Conservation (phyloP, 805 yeast genomes). For the Lipomyces yamadae region DNA sequence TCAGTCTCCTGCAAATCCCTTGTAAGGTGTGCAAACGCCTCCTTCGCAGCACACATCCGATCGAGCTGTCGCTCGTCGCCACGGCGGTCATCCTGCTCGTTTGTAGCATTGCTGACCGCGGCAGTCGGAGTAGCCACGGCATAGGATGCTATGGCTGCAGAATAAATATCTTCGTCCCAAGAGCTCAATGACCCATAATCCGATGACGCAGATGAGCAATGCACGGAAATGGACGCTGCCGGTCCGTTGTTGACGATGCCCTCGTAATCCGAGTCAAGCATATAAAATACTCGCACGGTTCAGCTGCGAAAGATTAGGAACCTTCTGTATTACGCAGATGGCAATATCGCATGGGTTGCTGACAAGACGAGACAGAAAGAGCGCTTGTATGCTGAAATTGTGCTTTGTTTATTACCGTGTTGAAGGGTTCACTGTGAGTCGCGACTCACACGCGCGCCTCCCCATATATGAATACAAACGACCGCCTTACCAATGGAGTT, state of each 20-base stretch:
- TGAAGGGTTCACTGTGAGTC: no score
- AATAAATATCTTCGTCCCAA: conserved; percentile 5
- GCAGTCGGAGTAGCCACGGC: neutral
- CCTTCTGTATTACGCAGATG: neutral
- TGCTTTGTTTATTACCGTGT: neutral
- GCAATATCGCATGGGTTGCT: neutral
- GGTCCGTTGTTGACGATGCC: neutral
- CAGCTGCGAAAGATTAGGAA: neutral
- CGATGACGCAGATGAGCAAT: neutral
- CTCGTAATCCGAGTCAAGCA: neutral
- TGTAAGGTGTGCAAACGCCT: neutral
- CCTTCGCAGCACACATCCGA: conserved; percentile 4
- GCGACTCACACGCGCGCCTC: no score
- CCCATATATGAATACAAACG: no score
- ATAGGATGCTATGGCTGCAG: neutral
- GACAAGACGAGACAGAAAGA: neutral
- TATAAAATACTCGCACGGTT: neutral
- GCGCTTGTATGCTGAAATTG: neutral
- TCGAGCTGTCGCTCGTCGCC: neutral
- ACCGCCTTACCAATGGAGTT: no score
- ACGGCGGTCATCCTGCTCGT: neutral
- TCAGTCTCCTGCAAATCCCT: neutral
- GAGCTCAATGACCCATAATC: conserved; percentile 4
- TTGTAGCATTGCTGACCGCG: neutral
- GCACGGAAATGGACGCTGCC: neutral